These are phyloP conservation scores for Solanum microdontum DNA, from an alignment of 257 asterid species.

Conservation along the genomic window DNA sequence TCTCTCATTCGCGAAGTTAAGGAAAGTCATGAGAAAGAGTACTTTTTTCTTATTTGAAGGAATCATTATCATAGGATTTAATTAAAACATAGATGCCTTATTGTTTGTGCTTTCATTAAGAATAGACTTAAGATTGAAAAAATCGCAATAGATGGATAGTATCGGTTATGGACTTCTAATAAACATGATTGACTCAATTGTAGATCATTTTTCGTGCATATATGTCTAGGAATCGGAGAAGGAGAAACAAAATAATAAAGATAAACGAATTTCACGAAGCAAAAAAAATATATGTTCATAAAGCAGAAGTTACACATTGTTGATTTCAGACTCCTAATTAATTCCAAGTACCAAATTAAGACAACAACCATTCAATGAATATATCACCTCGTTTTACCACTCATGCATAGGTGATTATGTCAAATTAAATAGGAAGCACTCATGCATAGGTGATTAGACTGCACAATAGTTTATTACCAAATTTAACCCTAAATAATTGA, in stretches of 20 bases:
- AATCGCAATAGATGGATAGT: not conserved
- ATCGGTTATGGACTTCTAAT: not conserved
- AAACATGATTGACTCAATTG: not conserved
- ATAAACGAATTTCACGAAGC: no score
- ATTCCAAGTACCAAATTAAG: no score
- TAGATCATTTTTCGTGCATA: not conserved
- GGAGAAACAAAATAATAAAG: no score
- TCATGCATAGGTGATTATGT: not conserved
- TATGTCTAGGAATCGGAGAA: not conserved
- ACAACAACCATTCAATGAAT: no score
- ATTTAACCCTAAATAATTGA: not conserved
- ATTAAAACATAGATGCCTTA: no score
- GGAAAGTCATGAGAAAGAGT: not conserved
- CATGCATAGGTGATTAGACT: not conserved
- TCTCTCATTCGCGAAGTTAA: not conserved
- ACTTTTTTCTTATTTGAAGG: not conserved
- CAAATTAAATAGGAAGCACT: not conserved
- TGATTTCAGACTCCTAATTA: no score
- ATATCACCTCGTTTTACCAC: no score
- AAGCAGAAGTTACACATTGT: no score
- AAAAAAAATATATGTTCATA: no score
- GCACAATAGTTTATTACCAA: not conserved
- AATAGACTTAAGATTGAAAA: not conserved
- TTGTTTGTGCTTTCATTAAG: not conserved
- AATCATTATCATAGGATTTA: no score